These are phyloP conservation scores for Lactarius akahatsu DNA, from an alignment of 768 basidiomycete species.

Conservation along the genomic window DNA sequence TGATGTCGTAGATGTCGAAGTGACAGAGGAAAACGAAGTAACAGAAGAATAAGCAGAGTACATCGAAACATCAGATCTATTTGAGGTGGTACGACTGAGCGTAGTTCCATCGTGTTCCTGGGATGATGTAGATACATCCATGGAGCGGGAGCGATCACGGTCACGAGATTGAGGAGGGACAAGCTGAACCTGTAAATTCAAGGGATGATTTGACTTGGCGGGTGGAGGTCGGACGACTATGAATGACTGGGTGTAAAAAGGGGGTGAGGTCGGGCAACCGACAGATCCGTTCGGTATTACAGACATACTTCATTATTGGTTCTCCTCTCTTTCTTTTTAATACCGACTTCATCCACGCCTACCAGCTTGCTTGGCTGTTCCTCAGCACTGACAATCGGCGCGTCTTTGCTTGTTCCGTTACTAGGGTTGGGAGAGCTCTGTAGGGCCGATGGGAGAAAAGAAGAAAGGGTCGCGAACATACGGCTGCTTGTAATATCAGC, in stretches of 20 bases:
- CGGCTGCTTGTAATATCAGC: slow-evolving; percentile 16
- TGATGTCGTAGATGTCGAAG: slow-evolving; percentile 42
- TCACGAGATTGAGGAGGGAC: slow-evolving; percentile 64
- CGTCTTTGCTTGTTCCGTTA: slow-evolving; percentile 1
- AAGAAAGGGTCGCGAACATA: slow-evolving; percentile 25
- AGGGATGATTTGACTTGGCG: slow-evolving; percentile 76
- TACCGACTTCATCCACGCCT: slow-evolving; percentile 35
- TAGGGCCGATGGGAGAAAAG: slow-evolving; percentile 24
- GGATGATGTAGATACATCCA: slow-evolving; percentile 42
- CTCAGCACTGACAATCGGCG: background rate
- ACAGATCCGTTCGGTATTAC: background rate
- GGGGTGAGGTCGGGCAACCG: background rate
- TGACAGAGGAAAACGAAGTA: slow-evolving; percentile 39
- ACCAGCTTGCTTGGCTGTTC: slow-evolving; percentile 6
- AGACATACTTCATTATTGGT: slow-evolving; percentile 48
- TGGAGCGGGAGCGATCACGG: slow-evolving; percentile 41
- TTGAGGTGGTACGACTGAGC: slow-evolving; percentile 46
- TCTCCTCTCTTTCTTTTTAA: slow-evolving; percentile 49
- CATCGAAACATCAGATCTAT: slow-evolving; percentile 50
- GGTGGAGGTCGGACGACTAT: slow-evolving; percentile 91
- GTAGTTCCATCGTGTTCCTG: slow-evolving; percentile 31
- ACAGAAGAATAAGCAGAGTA: slow-evolving; percentile 52
- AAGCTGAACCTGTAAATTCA: slow-evolving; percentile 91
- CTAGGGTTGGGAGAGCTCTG: slow-evolving; percentile 24
- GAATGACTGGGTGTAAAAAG: slow-evolving; percentile 59